Base-by-base conservation (phyloP, 2,329 filamentous ascomycete genomes). In the Hypoxylon sp. region DNA sequence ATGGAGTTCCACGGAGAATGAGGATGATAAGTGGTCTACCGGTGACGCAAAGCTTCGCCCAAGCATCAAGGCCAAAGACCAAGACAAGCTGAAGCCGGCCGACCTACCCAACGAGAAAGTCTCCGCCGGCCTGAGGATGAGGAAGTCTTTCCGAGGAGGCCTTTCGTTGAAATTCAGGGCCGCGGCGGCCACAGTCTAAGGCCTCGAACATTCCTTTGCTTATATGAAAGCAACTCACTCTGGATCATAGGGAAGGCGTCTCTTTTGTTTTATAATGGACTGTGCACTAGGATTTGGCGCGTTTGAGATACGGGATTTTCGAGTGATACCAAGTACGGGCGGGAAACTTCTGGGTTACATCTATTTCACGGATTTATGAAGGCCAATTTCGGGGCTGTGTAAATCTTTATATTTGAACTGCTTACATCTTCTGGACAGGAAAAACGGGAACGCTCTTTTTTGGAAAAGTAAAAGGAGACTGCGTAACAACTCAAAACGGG, bases 1-100 rank as follows among this genome's bases (percentile, higher is more conserved):
- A 2, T 72, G 73, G 73, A 64, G 65, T 14, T 65, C 50, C 1
- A 22, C 61, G 4, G 55, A 66, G 3, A 65, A 52, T 18, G 40
- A 32, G 18, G 40, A 51, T 1, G 62, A 68, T 32, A 56, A 50
- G 14, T 66, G 65, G 65, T 36, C 48, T 22, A 55, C 59, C 6
- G 26, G 24, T 20, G 32, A 55, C 16, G 16, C 11, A 14, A 61
- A 68, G 8, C 38, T 50, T 11, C 4, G 28, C 11, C 3, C 48
- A 9, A 55, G 4, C 12, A 18, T 54, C 16, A 61, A 51, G 24
- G 24, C 26, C 9, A 54, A 59, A 20, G 46, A 58, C 8, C 42
- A 33, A 2, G 28, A 22, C 9, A 64, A 36, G 18, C 24, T 52
- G 11, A 60, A 40, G 7, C 40, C 44, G 24, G 20, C 26, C 5